Base-by-base conservation (phyloP, 1,284 basidiomycete genomes). In the Heimioporus punctisporus region DNA sequence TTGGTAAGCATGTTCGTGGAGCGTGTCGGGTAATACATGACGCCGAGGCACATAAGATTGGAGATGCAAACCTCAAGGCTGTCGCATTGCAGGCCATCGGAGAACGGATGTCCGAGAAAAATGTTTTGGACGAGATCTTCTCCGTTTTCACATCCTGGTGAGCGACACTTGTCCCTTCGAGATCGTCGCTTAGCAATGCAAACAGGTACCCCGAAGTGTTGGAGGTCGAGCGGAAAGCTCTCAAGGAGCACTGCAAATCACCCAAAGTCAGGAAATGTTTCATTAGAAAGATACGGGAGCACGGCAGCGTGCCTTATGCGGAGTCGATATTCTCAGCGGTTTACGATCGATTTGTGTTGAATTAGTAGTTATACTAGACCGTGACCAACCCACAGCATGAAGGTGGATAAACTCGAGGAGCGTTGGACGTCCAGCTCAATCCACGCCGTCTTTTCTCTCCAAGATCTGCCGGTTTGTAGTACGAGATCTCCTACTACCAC, bases 371-470 rank as follows among this genome's bases (percentile, higher is more conserved):
- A n/a, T n/a, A n/a, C n/a, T n/a, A n/a, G n/a, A n/a, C n/a, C n/a
- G n/a, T n/a, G n/a, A 31, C 9, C 27, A 10, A 30, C 30, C 12
- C 11, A 6, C 39, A 30, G 28, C 23, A 40, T 54, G 23, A 30
- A 11, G 24, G 52, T 34, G 8, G 5, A 45, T n/a, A 51, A 31
- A 26, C 30, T 59, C 5, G 52, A 59, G 37, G 65, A 64, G 30
- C 52, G 28, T 25, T 66, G 63, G 64, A 52, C 55, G 15, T 34
- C 54, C 10, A 55, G 61, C 8, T 44, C 49, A 10, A 39, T 67
- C 6, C 46, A 59, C 8, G 47, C 50, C 4, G 19, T 44, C 34
- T 65, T 55, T 40, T 8, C 25, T 19, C 5, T 63, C 5, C 2
- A 8, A n/a, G 26, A 31, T 39, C 12, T 51, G 2, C 46, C 31